A percentile compares a stretch with the other conserved stretches of the same genome.
These are phyloP conservation scores for Chytridium lagenaria DNA, from an alignment of 371 early-diverging fungal species.

Conservation along the genomic window DNA sequence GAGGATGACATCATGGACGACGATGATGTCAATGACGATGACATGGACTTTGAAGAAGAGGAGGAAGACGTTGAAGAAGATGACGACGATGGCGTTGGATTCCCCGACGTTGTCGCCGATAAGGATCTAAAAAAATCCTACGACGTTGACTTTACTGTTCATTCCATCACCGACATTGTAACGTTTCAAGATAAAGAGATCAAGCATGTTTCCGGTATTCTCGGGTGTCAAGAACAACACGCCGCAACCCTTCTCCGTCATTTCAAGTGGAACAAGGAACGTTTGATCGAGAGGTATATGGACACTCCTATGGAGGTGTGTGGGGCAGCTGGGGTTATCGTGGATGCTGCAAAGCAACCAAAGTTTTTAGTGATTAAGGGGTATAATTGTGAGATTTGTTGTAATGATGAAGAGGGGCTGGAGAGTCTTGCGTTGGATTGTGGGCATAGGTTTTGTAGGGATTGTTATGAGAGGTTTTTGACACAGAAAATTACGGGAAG, in stretches of 20 bases:
- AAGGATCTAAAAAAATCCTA: slow-evolving; percentile 58
- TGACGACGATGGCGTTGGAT: slow-evolving; percentile 45
- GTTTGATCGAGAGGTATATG: slow-evolving; percentile 87
- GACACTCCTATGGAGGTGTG: slow-evolving; percentile 74
- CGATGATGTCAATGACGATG: slow-evolving; percentile 36
- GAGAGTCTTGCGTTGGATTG: slow-evolving; percentile 69
- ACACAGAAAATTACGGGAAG: slow-evolving; percentile 80
- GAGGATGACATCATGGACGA: slow-evolving; percentile 33
- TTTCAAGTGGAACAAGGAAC: slow-evolving; percentile 93
- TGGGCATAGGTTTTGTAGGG: slow-evolving; percentile 83
- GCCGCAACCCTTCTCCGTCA: slow-evolving; percentile 65
- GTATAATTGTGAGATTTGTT: slow-evolving; percentile 91
- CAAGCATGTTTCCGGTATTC: slow-evolving; percentile 64
- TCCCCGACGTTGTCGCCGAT: slow-evolving; percentile 48
- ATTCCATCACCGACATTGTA: slow-evolving; percentile 57
- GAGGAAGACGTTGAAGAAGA: slow-evolving; percentile 54
- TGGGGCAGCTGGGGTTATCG: slow-evolving; percentile 69
- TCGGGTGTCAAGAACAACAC: slow-evolving; percentile 68
- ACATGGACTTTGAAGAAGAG: slow-evolving; percentile 51
- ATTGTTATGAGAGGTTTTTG: slow-evolving; percentile 86
- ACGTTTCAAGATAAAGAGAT: slow-evolving; percentile 60
- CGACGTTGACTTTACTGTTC: slow-evolving; percentile 73
- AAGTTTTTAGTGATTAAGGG: slow-evolving; percentile 40
- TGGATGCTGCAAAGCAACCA: slow-evolving; percentile 48
- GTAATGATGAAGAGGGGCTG: slow-evolving; percentile 56